Base-by-base conservation (phyloP, 139 green algal genomes). In the Nannochloris sp. region DNA sequence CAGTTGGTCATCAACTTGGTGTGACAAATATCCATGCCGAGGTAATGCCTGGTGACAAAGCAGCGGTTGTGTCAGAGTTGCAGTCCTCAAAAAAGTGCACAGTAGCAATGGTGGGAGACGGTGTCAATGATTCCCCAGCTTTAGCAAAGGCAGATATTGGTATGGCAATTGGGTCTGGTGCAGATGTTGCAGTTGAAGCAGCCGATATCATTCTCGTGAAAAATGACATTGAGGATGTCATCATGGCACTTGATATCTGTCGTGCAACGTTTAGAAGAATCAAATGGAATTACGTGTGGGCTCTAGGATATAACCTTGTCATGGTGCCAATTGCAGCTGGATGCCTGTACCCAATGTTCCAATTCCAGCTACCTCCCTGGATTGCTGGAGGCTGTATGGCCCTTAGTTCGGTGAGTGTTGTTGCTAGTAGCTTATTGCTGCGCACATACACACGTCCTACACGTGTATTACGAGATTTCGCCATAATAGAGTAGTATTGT, bases 71-170 rank as follows among this genome's bases (percentile, higher is more conserved):
- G 27, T 57, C 69, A 48, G 61, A 80, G 56, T 75, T 95, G 60
- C 83, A 88, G 65, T 46, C 19, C 4, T 31, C 46, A 4, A 67
- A 37, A 48, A 9, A 66, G 12, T 48, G 72, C 8, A 66, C 85
- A 31, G 93, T 99, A 49, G 93, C 87, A 4, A 96, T 99, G 89
- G 90, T 99, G 40, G 94, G 94, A 4, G 94, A 99, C 67, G 94
- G 94, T 40, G 75, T 99, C 40, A 99, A 99, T 69, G 94, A 99
- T 78, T 83, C 84, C 1, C 94, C 94, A 10, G 93, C 93, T 4
- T 77, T 99, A 40, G 94, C 85, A 1, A 27, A 66, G 40, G 86
- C 91, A 10, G 92, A 97, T 67, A 81, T 97, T 11, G 91, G 91
- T 29, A 89, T 98, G 36, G 91, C 90, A 1, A 83, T 97, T 18